Base-by-base conservation (phyloP, 2,329 filamentous ascomycete species). In the Leptosphaerulina australis region DNA sequence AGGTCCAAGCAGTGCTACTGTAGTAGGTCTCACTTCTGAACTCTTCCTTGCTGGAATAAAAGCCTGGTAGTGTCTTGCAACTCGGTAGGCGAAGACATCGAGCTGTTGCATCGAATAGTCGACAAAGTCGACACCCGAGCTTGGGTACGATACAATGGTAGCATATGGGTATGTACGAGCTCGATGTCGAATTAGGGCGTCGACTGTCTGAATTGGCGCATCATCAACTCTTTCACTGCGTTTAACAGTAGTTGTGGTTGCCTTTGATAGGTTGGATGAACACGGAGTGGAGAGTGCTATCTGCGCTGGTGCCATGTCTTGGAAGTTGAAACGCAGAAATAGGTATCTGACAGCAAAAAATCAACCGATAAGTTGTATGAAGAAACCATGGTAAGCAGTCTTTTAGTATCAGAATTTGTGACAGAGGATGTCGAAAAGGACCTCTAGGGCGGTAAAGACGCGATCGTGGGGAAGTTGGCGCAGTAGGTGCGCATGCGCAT, bases 1-100 rank as follows among this genome's bases (percentile, higher is more conserved):
- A 0, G 76, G 74, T 0, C 79, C 81, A 2, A 85, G 68, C 3
- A 85, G 55, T 0, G 77, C 80, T n/a, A 84, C 74, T 2, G 60
- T 62, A 3, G 58, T 59, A 10, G 61, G 63, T 24, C 51, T 57
- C 12, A 38, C 35, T 21, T 44, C 31, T 7, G 61, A 59, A 26
- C 53, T 53, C 8, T 18, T 35, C 38, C 59, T 46, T 20, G 58
- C 50, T 12, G 60, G 59, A 14, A 67, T 62, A 35, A 56, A 56
- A 38, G 47, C 24, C 34, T 65, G 50, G 31, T 64, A 63, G 39
- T 66, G 55, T 24, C 63, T 37, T 14, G 62, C 56, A 20, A 60
- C 52, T 11, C 58, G 50, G 39, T 69, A 69, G 17, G 72, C 68
- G n/a, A 71, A 72, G 2, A 72, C 57, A 44, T 81, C 77, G 1